A percentile compares a stretch with the other conserved stretches of the same genome.
Evolutionary conservation across 2,329 filamentous ascomycete genomes (phyloP).

Genomic region (Colletotrichum musae): DNA sequence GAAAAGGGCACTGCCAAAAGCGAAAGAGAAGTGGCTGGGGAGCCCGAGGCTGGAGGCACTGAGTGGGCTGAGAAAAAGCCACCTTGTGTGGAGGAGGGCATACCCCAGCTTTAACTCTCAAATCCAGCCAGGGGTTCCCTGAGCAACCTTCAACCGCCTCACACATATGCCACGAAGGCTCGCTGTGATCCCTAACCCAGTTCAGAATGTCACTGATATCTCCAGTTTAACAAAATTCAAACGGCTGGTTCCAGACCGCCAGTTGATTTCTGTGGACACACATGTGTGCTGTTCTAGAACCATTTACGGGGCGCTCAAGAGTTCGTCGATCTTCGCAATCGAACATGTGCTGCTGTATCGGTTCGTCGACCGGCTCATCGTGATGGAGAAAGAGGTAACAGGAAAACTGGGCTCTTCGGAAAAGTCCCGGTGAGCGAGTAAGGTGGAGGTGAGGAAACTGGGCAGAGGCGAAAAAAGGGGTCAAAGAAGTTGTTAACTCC

Average conservation of each 20-base stretch:
- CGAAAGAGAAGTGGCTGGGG: neutral
- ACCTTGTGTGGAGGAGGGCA: neutral
- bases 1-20: neutral
- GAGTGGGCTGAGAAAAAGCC: neutral
- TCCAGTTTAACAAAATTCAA: neutral
- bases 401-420: neutral
- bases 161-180: neutral
- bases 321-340: neutral
- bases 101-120: slow-evolving; percentile 5
- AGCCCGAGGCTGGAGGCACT: slow-evolving; percentile 1
- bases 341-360: slow-evolving; percentile 22
- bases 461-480: neutral
- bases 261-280: neutral
- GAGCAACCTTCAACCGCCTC: neutral
- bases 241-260: slow-evolving; percentile 18
- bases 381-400: neutral
- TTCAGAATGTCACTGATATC: neutral
- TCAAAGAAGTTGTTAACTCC: neutral
- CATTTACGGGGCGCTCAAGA: neutral
- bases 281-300: slow-evolving; percentile 3
- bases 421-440: neutral
- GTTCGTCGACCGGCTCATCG: neutral
- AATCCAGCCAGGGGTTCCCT: slow-evolving; percentile 12
- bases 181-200: neutral
- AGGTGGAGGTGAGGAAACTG: neutral